These are phyloP conservation scores for Hibiscus trionum DNA, from an alignment of 345 rosid species.

Conservation along the genomic window DNA sequence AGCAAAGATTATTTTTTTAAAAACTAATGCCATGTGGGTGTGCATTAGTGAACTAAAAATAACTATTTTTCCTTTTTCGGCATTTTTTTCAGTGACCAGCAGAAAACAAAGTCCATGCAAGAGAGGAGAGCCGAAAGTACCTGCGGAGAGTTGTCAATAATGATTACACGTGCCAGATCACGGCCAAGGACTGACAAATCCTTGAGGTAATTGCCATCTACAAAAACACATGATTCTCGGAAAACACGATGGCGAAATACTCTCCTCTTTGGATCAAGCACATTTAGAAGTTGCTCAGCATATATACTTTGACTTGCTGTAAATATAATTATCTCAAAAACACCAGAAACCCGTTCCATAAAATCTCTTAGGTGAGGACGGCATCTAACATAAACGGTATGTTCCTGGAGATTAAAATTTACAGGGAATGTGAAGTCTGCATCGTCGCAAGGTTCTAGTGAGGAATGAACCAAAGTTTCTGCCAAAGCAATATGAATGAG, in stretches of 20 bases:
- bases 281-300: constrained; percentile 92
- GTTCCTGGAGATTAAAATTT: constrained; percentile 72
- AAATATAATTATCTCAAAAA: constrained; percentile 88
- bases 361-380: constrained; percentile 89
- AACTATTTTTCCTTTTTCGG: background rate
- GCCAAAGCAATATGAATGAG: constrained; percentile 18
- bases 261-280: constrained; percentile 96
- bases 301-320: constrained; percentile 98
- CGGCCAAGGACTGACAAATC: constrained; percentile 94
- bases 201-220: constrained; percentile 91
- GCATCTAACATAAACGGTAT: constrained; percentile 81
- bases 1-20: background rate
- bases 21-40: background rate
- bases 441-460: constrained; percentile 74
- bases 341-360: constrained; percentile 75
- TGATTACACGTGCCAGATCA: constrained; percentile 76
- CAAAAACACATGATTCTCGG: constrained; percentile 92
- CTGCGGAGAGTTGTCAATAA: constrained; percentile 98
- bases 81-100: background rate
- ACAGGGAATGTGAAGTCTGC: constrained; percentile 94
- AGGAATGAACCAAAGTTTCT: constrained; percentile 97
- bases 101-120: background rate
- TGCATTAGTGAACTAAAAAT: background rate
- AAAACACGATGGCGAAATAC: constrained; percentile 85
- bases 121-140: constrained; percentile 27